Evolutionary conservation across 1,284 basidiomycete species (phyloP).

Genomic region (Trametes versicolor): DNA sequence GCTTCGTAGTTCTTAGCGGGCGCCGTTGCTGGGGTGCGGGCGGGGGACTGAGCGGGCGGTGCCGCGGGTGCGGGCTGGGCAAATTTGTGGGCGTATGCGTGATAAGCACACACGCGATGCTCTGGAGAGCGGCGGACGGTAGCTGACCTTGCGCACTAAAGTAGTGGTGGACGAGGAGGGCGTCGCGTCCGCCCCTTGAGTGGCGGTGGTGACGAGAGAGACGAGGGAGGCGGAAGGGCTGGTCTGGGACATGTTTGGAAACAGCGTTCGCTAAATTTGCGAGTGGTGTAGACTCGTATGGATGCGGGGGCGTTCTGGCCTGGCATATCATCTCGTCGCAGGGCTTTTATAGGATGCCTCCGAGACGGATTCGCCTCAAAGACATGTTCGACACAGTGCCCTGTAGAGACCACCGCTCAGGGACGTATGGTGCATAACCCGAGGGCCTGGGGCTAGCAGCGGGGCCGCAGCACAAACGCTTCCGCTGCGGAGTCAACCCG

Average conservation of each 20-base stretch:
- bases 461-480: not conserved
- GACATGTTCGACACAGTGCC: not conserved
- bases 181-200: not conserved
- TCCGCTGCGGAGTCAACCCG: not conserved
- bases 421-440: not conserved
- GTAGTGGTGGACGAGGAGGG: conserved; percentile 17
- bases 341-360: not conserved
- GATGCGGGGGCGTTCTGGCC: not conserved
- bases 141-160: conserved; percentile 14
- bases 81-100: not conserved
- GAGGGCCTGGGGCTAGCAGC: not conserved
- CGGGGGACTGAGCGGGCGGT: not conserved
- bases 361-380: not conserved
- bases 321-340: not conserved
- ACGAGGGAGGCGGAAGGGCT: conserved; percentile 14
- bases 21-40: not conserved
- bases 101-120: not conserved
- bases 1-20: conserved; percentile 33
- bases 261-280: not conserved
- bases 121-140: not conserved
- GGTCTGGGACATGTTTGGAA: conserved; percentile 9
- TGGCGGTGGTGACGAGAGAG: conserved; percentile 17
- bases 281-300: not conserved
- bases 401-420: not conserved
- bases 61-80: not conserved